Evolutionary conservation across 2,329 filamentous ascomycete genomes (phyloP).

Genomic region (Furcasterigmium sp.): DNA sequence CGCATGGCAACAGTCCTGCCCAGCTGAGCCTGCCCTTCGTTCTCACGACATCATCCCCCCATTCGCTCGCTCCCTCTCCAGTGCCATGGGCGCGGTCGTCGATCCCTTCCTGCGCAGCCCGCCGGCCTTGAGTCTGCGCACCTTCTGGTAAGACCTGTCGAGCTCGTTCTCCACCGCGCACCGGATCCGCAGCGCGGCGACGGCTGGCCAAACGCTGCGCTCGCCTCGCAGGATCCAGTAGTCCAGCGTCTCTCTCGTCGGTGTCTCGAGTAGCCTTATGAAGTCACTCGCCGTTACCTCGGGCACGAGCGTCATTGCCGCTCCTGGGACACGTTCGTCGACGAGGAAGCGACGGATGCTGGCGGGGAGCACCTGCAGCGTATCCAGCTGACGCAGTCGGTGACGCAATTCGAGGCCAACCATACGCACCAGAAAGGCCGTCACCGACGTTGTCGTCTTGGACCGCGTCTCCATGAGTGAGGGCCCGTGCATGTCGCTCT

Average conservation of each 20-base stretch:
- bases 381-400: constrained; percentile 75
- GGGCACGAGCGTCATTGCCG: constrained; percentile 76
- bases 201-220: constrained; percentile 83
- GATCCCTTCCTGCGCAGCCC: constrained; percentile 40
- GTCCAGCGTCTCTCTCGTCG: constrained; percentile 67
- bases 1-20: no score
- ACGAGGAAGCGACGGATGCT: constrained; percentile 71
- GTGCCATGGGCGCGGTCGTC: constrained; percentile 6
- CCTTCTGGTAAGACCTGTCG: constrained; percentile 77
- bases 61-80: not conserved
- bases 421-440: constrained; percentile 58
- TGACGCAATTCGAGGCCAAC: constrained; percentile 75
- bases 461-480: constrained; percentile 54
- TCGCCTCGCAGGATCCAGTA: constrained; percentile 87
- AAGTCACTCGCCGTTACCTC: constrained; percentile 71
- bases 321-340: constrained; percentile 75
- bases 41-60: not conserved
- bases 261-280: constrained; percentile 73
- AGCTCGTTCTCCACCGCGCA: constrained; percentile 85
- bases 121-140: constrained; percentile 57
- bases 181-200: constrained; percentile 74
- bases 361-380: constrained; percentile 64
- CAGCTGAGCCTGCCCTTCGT: not conserved
- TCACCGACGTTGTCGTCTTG: constrained; percentile 48
- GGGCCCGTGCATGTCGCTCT: constrained; percentile 74